Percentiles rank a stretch among this genome's conserved stretches.
Evolutionary conservation across 192 early-diverging fungal genomes (phyloP).

Genomic region (Obelidium mucronatum): DNA sequence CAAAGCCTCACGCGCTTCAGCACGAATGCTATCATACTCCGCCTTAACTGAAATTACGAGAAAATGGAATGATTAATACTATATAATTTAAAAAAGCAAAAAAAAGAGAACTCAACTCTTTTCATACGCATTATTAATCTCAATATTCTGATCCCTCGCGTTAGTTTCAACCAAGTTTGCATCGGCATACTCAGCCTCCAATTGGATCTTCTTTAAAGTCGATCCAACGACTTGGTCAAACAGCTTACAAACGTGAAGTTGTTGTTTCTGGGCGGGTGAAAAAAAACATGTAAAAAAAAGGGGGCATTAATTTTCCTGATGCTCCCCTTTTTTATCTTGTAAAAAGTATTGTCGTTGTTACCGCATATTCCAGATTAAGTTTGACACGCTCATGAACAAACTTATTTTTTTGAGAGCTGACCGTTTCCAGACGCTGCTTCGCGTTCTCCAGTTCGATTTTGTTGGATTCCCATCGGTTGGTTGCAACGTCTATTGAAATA

Average conservation of each 20-base stretch:
- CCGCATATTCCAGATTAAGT: conserved; percentile 36
- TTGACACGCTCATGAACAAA: conserved; percentile 33
- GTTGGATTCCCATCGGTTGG: not conserved
- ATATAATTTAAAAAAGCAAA: not conserved
- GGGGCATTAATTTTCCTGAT: no score
- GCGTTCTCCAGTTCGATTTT: conserved; percentile 16
- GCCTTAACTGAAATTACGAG: conserved; percentile 6
- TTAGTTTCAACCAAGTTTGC: not conserved
- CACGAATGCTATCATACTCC: not conserved
- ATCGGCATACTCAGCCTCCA: conserved; percentile 25
- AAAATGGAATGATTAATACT: no score
- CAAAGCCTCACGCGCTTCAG: conserved; percentile 47
- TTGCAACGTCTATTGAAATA: conserved; percentile 21
- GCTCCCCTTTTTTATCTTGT: no score
- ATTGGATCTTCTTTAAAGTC: conserved; percentile 28
- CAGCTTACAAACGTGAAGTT: conserved; percentile 23
- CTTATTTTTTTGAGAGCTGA: conserved; percentile 6
- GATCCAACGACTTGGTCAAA: conserved; percentile 33
- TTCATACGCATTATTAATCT: conserved; percentile 3
- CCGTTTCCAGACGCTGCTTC: conserved; percentile 24
- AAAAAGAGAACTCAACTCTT: conserved; percentile 4
- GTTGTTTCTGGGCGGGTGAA: conserved; percentile 25
- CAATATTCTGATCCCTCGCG: conserved; percentile 1
- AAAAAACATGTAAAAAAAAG: not conserved
- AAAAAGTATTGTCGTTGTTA: conserved; percentile 16